Evolutionary conservation across 306 rosid genomes (phyloP).

Genomic region (Astragalus glycyphyllos): DNA sequence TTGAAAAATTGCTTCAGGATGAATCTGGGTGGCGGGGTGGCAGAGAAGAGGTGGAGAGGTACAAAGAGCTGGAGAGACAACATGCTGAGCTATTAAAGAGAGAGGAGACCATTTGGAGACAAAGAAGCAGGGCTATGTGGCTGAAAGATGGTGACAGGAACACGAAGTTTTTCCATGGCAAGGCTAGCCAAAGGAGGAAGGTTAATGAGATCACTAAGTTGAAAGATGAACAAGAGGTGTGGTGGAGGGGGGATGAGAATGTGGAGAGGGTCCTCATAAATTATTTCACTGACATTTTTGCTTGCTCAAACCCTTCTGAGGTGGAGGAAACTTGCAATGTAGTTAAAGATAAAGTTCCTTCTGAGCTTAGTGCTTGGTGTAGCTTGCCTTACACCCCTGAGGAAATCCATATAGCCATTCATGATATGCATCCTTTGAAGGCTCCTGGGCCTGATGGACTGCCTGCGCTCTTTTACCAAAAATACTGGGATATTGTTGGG

Average conservation of each 20-base stretch:
- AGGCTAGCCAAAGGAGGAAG: neutral
- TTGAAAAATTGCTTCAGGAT: too few species aligned
- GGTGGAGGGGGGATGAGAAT: too few species aligned
- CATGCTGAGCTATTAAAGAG: too few species aligned
- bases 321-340: neutral
- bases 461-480: neutral
- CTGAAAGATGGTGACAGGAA: neutral
- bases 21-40: fast-evolving
- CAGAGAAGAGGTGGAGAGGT: too few species aligned
- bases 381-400: neutral
- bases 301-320: neutral
- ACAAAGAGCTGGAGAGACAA: too few species aligned
- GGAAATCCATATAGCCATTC: neutral
- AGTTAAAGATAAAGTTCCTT: too few species aligned
- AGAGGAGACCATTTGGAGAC: neutral
- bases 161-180: neutral
- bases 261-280: too few species aligned
- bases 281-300: too few species aligned
- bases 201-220: too few species aligned
- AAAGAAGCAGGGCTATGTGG: neutral
- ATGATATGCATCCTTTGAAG: neutral
- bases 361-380: too few species aligned
- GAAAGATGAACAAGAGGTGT: too few species aligned
- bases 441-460: neutral
- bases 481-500: neutral